Conservation (phyloP, 73 alveolate genomes). For the Tetrahymena elliotti region DNA sequence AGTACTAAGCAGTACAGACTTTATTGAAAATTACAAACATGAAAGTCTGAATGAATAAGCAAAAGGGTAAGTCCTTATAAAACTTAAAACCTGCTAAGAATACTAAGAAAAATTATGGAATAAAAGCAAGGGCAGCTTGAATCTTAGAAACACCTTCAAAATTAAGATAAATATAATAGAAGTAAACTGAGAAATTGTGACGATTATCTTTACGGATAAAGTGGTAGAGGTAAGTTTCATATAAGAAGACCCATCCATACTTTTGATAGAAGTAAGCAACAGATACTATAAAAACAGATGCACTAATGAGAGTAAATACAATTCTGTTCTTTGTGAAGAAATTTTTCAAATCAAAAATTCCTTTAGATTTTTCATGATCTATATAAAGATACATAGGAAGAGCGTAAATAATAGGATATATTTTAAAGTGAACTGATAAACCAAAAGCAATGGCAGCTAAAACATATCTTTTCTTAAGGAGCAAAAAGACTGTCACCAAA, state of each 20-base stretch:
- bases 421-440: slow-evolving; percentile 88
- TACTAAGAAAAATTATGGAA: slow-evolving; percentile 74
- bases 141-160: slow-evolving; percentile 56
- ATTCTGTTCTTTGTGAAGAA: slow-evolving; percentile 64
- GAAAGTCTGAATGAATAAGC: slow-evolving; percentile 74
- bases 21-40: slow-evolving; percentile 89
- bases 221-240: slow-evolving; percentile 90
- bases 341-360: slow-evolving; percentile 36
- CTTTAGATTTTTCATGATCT: slow-evolving; percentile 41
- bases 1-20: slow-evolving; percentile 90
- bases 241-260: slow-evolving; percentile 84
- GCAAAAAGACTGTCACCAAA: slow-evolving; percentile 50
- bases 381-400: slow-evolving; percentile 77
- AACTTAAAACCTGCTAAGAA: slow-evolving; percentile 60
- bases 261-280: slow-evolving; percentile 55
- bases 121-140: slow-evolving; percentile 68
- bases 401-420: slow-evolving; percentile 93
- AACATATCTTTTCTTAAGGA: slow-evolving; percentile 55
- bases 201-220: slow-evolving; percentile 88
- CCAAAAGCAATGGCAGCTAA: slow-evolving; percentile 86
- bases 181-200: slow-evolving; percentile 92
- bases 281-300: slow-evolving; percentile 60
- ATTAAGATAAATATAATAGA: slow-evolving; percentile 77
- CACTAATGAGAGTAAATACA: slow-evolving; percentile 63
- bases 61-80: slow-evolving; percentile 68